Evolutionary conservation across 441 rosid genomes (phyloP).

Genomic region (Biscutella laevigata): DNA sequence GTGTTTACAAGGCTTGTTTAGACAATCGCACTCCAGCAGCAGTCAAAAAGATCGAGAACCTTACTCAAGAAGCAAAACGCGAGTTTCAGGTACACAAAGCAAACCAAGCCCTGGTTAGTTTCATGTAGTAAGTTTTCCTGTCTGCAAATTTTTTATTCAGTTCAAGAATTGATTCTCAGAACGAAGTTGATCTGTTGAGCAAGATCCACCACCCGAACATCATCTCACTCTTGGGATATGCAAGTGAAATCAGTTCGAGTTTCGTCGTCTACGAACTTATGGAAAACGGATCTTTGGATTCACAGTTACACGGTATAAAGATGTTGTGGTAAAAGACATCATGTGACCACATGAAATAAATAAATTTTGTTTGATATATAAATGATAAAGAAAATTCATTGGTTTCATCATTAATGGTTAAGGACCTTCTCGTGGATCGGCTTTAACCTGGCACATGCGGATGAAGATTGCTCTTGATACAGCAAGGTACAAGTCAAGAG

Average conservation of each 20-base stretch:
- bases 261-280: conserved; percentile 75
- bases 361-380: background rate
- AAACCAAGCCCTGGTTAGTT: background rate
- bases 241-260: conserved; percentile 37
- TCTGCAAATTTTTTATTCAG: background rate
- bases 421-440: conserved; percentile 84
- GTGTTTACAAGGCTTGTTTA: conserved; percentile 60
- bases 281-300: conserved; percentile 78
- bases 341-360: conserved; percentile 15
- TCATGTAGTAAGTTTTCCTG: no score
- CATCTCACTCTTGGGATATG: conserved; percentile 62
- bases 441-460: conserved; percentile 74
- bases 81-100: conserved; percentile 56
- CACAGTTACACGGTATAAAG: conserved; percentile 63
- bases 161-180: conserved; percentile 37
- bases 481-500: conserved; percentile 55
- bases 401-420: conserved; percentile 22
- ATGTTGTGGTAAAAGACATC: conserved; percentile 9
- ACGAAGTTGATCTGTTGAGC: conserved; percentile 65
- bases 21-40: conserved; percentile 49
- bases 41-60: conserved; percentile 65
- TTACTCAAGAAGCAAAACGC: conserved; percentile 48
- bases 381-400: no score
- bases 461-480: conserved; percentile 85
- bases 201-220: conserved; percentile 66